phyloP scores from a whole-genome alignment of 306 rosid species.

The Dalbergia cochinchinensis region DNA sequence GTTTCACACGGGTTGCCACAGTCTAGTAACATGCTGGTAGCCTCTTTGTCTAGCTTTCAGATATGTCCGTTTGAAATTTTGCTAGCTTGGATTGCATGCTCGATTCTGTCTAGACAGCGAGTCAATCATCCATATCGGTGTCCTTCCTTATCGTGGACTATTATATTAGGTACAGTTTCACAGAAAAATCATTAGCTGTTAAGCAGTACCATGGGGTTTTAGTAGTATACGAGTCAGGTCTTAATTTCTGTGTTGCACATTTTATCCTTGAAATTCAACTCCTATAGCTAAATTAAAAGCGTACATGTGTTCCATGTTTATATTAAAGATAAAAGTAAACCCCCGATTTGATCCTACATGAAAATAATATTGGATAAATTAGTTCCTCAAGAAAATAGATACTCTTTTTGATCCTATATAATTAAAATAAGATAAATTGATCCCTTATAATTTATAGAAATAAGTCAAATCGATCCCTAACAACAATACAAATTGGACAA shows the following conservation, averaged over 20 bases:
- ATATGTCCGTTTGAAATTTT: constrained; percentile 9
- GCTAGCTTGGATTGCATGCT: constrained; percentile 30
- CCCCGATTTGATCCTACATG: too few relatives aligned
- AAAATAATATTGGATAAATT: too few relatives aligned
- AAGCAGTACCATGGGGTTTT: not conserved
- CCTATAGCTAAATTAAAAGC: not conserved
- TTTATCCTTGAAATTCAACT: not conserved
- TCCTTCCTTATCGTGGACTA: constrained; percentile 1
- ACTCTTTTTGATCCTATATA: too few relatives aligned
- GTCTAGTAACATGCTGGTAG: not conserved
- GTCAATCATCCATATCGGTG: constrained; percentile 3
- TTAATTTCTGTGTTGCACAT: constrained; percentile 8
- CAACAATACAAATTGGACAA: too few relatives aligned
- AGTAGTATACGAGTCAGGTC: not conserved
- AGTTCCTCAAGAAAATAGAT: too few relatives aligned
- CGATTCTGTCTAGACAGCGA: not conserved
- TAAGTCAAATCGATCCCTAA: too few relatives aligned
- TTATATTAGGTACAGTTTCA: not conserved
- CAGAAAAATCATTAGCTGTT: constrained; percentile 24
- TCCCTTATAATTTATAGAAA: too few relatives aligned
- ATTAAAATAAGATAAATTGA: too few relatives aligned
- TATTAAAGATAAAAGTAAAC: not conserved
- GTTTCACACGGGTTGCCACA: constrained; percentile 5
- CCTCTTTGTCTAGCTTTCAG: constrained; percentile 4
- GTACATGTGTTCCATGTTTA: not conserved